Evolutionary conservation across 2,329 filamentous ascomycete species (phyloP), one percentile per base, ranked within the genome.

Genomic region (Mycosphaerella arachidis): DNA sequence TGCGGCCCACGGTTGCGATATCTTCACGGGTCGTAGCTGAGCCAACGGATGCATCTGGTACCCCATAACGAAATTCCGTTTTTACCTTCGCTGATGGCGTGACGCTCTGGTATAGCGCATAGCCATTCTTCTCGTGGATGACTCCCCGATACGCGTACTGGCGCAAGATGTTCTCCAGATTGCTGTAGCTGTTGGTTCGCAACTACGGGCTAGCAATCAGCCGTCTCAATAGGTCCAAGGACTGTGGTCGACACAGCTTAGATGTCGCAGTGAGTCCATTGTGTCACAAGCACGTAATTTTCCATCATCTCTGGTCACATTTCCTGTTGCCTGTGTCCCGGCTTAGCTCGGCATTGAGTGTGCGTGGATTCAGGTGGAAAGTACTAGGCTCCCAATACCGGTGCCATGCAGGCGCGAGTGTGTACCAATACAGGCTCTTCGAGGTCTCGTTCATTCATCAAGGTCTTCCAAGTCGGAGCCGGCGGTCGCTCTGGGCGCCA

Each of bases 41-140:
- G 55, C 73, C 64, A 3, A 75, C 71, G 1, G 68, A 70, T 2
- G 74, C 72, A 66, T 76, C 75, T 4, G 72, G 72, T 2, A 76
- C 64, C 76, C 76, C 77, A 64, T 76, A 77, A 48, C 74, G 68
- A 45, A 56, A 60, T 30, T 33, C 48, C 7, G 58, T 53, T 4
- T 54, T 46, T 7, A 40, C 48, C 4, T 29, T 33, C 13, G 55
- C 48, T 8, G 54, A 48, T 8, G 58, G 50, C 29, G 27, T 53
- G 18, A 53, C 51, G 13, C 13, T 20, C 51, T 37, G 18, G 18
- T 37, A 53, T 10, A 53, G 51, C 33, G 51, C 51, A 31, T 20
- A 9, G 27, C 51, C 27, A 20, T 53, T 53, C 51, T 53, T 53
- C 31, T 53, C 16, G 27, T 53, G 51, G 13, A 53, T 37, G 16